phyloP scores from a whole-genome alignment of 2,329 filamentous ascomycete genomes.

The Sporothrix schenckii region DNA sequence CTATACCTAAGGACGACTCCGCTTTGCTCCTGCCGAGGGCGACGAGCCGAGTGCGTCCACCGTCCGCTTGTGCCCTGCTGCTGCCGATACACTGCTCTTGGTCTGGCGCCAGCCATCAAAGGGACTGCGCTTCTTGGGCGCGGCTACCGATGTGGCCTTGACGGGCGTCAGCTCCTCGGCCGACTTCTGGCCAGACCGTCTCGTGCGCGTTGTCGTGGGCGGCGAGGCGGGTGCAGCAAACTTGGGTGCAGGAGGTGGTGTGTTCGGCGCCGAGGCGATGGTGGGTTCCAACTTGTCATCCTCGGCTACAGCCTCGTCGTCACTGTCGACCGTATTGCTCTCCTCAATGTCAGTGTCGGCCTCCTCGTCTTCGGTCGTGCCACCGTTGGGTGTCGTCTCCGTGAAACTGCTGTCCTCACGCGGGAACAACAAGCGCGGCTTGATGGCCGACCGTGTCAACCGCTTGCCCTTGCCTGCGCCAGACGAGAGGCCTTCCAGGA shows the following conservation, averaged over 20 bases:
- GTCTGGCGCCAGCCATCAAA: constrained; percentile 71
- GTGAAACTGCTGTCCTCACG: constrained; percentile 49
- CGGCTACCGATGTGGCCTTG: constrained; percentile 39
- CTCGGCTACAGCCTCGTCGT: constrained; percentile 63
- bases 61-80: constrained; percentile 50
- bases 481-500: constrained; percentile 48
- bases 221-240: constrained; percentile 60
- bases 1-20: constrained; percentile 38
- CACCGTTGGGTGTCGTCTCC: constrained; percentile 43
- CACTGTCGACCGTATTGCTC: constrained; percentile 47
- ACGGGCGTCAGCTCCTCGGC: constrained; percentile 48
- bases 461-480: constrained; percentile 24
- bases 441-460: constrained; percentile 53
- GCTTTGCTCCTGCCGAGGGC: constrained; percentile 46
- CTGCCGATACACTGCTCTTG: constrained; percentile 51
- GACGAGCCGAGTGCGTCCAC: constrained; percentile 44
- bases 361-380: constrained; percentile 58
- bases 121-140: constrained; percentile 51
- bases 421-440: constrained; percentile 73
- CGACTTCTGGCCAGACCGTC: constrained; percentile 59
- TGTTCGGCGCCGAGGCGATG: constrained; percentile 49
- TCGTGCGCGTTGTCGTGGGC: constrained; percentile 63
- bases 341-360: constrained; percentile 63
- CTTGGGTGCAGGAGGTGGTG: constrained; percentile 57
- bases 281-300: constrained; percentile 46